Conservation (phyloP, 2,329 filamentous ascomycete species). For the Torrubiellomyces zombiae region DNA sequence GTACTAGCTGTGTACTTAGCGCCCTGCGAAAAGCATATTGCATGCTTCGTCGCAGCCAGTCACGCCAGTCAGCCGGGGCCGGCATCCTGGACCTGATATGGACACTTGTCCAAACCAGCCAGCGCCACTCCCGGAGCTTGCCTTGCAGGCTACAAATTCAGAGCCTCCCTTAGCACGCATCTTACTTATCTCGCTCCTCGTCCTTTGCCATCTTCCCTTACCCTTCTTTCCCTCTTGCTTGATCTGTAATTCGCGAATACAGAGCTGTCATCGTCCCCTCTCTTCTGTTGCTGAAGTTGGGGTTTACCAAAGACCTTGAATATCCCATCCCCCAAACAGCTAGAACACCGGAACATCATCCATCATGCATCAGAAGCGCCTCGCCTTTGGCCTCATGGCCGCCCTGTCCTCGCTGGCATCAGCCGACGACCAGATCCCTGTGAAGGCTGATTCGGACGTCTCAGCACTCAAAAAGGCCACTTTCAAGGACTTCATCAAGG, state of each 20-base stretch:
- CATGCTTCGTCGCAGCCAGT: no score
- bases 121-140: no score
- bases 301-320: no score
- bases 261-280: not conserved
- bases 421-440: slow-evolving; percentile 29
- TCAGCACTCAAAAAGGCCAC: slow-evolving; percentile 68
- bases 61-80: no score
- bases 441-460: no score
- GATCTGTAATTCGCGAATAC: not conserved
- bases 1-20: no score
- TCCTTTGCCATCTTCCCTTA: not conserved
- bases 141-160: no score
- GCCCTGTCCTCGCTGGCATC: slow-evolving; percentile 40
- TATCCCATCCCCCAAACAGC: slow-evolving; percentile 3
- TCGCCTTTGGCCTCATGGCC: slow-evolving; percentile 37
- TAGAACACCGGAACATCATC: slow-evolving; percentile 7
- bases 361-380: slow-evolving; percentile 32
- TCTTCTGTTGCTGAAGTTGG: no score
- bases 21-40: no score
- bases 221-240: not conserved
- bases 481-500: slow-evolving; percentile 73
- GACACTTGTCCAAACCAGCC: no score
- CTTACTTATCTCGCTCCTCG: not conserved
- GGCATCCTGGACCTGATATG: no score
- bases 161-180: no score